Evolutionary conservation across 169 alveolate genomes (phyloP).

Genomic region (Plasmodium billcollinsi): DNA sequence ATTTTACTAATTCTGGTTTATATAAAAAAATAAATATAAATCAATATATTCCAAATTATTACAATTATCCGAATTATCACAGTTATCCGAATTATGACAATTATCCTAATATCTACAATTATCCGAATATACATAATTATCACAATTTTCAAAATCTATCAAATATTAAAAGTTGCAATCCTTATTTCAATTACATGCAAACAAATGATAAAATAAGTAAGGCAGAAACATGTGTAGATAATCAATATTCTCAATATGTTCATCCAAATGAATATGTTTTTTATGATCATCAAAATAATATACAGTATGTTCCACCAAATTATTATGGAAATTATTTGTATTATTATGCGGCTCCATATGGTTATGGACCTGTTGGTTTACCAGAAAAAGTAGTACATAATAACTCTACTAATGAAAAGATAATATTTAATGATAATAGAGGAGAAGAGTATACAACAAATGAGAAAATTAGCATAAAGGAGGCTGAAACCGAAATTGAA

Average conservation of each 20-base stretch:
- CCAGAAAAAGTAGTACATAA: slow-evolving; percentile 4
- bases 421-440: slow-evolving; percentile 1
- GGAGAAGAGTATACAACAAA: background rate
- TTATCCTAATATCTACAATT: too few relatives aligned
- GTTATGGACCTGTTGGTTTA: slow-evolving; percentile 16
- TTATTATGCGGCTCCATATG: slow-evolving; percentile 38
- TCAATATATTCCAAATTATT: background rate
- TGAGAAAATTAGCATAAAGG: background rate
- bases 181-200: slow-evolving; percentile 56
- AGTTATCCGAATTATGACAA: too few relatives aligned
- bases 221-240: slow-evolving; percentile 17
- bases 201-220: slow-evolving; percentile 31
- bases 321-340: slow-evolving; percentile 61
- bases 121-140: too few relatives aligned
- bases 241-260: slow-evolving; percentile 18
- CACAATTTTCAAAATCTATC: too few relatives aligned
- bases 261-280: slow-evolving; percentile 50
- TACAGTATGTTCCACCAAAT: slow-evolving; percentile 51
- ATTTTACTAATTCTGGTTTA: slow-evolving; percentile 16
- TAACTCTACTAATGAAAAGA: background rate
- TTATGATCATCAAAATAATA: slow-evolving; percentile 62
- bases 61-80: too few relatives aligned
- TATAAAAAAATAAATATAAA: slow-evolving; percentile 63
- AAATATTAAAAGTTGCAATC: slow-evolving; percentile 5
- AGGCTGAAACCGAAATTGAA: background rate